Conservation (phyloP, 768 basidiomycete species). For the Mycena albidolilacea region DNA sequence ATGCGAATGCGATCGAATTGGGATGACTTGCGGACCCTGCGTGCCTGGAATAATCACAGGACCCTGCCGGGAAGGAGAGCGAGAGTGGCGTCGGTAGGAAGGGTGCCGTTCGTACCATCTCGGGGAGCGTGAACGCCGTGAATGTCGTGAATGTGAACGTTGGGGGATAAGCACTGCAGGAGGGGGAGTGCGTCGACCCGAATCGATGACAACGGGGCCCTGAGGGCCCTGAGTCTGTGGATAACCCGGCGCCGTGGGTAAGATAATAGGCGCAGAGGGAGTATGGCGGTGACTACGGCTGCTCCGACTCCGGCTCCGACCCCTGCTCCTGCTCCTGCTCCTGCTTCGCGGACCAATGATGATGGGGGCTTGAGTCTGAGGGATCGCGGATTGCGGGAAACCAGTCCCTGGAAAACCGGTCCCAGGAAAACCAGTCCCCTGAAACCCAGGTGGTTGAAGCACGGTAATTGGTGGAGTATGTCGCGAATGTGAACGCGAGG, state of each 20-base stretch:
- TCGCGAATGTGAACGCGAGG: slow-evolving; percentile 22
- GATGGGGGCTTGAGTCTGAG: slow-evolving; percentile 10
- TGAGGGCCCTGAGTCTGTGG: not conserved
- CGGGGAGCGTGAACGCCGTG: slow-evolving; percentile 23
- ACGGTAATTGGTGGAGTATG: slow-evolving; percentile 23
- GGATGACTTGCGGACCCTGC: slow-evolving; percentile 1
- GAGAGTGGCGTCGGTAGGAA: slow-evolving; percentile 4
- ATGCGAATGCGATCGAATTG: slow-evolving; percentile 37
- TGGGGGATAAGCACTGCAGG: slow-evolving; percentile 11
- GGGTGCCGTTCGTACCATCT: slow-evolving; percentile 9
- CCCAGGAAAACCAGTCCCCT: too few species aligned
- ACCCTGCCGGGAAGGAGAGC: slow-evolving; percentile 12
- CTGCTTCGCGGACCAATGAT: slow-evolving; percentile 8
- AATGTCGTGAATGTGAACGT: slow-evolving; percentile 25
- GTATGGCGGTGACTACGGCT: slow-evolving; percentile 13
- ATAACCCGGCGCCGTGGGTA: not conserved
- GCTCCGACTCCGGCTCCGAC: slow-evolving; percentile 27
- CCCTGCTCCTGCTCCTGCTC: slow-evolving; percentile 8
- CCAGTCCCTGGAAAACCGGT: too few species aligned
- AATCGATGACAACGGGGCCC: slow-evolving; percentile 21
- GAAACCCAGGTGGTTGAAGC: not conserved
- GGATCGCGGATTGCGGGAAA: not conserved
- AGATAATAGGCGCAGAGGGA: slow-evolving; percentile 26
- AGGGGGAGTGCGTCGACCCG: slow-evolving; percentile 18
- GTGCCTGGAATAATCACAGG: slow-evolving; percentile 17